These are phyloP conservation scores for Eutrema salsugineum DNA, from an alignment of 441 rosid species.

Conservation along the genomic window DNA sequence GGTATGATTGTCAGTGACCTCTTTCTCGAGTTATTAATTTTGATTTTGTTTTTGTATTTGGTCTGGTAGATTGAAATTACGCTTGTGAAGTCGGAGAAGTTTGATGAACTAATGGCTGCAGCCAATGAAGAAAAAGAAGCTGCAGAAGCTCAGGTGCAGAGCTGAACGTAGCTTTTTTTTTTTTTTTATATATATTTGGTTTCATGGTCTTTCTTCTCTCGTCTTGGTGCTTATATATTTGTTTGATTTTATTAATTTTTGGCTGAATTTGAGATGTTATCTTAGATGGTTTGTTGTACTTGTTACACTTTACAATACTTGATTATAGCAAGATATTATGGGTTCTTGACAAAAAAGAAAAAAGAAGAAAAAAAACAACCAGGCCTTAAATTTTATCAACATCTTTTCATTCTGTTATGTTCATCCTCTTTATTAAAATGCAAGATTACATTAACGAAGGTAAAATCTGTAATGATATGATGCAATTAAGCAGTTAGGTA, in stretches of 20 bases:
- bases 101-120: slow-evolving; percentile 74
- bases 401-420: no score
- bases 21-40: not conserved
- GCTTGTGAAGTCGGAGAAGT: slow-evolving; percentile 65
- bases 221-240: slow-evolving; percentile 15
- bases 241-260: slow-evolving; percentile 26
- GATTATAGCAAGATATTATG: not conserved
- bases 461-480: not conserved
- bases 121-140: slow-evolving; percentile 60
- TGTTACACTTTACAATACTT: not conserved
- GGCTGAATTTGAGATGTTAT: slow-evolving; percentile 9
- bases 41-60: not conserved
- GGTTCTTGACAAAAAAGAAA: not conserved
- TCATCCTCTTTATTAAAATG: no score
- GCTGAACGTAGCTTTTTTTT: not conserved
- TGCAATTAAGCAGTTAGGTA: not conserved
- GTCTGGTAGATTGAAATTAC: slow-evolving; percentile 52
- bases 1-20: not conserved
- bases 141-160: slow-evolving; percentile 58
- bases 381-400: not conserved
- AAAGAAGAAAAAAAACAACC: no score
- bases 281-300: slow-evolving; percentile 15
- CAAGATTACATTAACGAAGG: no score
- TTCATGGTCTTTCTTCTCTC: not conserved
- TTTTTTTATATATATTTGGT: not conserved